Base-by-base conservation (phyloP, 306 rosid genomes). In the Ormosia emarginata region DNA sequence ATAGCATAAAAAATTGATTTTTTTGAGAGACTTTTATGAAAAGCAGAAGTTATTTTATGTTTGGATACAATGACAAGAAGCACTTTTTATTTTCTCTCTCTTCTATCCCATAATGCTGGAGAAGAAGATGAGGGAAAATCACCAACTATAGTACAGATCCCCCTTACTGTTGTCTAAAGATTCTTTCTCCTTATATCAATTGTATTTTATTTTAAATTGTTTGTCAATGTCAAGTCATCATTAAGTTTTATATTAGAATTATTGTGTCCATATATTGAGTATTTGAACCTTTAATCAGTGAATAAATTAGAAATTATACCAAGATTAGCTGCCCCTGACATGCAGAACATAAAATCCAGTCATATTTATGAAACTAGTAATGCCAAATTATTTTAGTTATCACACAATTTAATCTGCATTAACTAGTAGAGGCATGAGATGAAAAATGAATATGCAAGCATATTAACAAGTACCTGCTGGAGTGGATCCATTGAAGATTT, bases 401-500 rank as follows among this genome's bases (percentile, higher is more conserved):
- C 52, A 18, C 82, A 34, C 71, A 78, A 37, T 44, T 12, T 17
- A 71, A 44, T 78, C 61, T 12, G 18, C 64, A 59, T 46, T 44
- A 36, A n/a, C 7, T 29, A 39, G 29, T 33, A 36, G 56, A 79
- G 67, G 64, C 49, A 47, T 46, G 47, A 39, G 59, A 75, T 17
- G 39, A 46, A 58, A 75, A 76, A 49, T 32, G 41, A 46, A 13
- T 3, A 14, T 29, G 66, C 67, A 69, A 57, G 74, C 64, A 79
- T 32, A 82, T 67, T 78, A 79, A 74, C 40, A 39, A 74, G 61
- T 87, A 93, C 98, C 92, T 95, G 93, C 87, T 89, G 89, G 71
- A 95, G 95, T 61, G 98, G 98, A 81, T 93, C 98, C 98, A 95
- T 95, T 39, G 98, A 95, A 70, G 97, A 91, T 91, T 91, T 95